Evolutionary conservation across 2,329 filamentous ascomycete species (phyloP), one percentile per base, ranked within the genome.

Genomic region (Venturia effusa): DNA sequence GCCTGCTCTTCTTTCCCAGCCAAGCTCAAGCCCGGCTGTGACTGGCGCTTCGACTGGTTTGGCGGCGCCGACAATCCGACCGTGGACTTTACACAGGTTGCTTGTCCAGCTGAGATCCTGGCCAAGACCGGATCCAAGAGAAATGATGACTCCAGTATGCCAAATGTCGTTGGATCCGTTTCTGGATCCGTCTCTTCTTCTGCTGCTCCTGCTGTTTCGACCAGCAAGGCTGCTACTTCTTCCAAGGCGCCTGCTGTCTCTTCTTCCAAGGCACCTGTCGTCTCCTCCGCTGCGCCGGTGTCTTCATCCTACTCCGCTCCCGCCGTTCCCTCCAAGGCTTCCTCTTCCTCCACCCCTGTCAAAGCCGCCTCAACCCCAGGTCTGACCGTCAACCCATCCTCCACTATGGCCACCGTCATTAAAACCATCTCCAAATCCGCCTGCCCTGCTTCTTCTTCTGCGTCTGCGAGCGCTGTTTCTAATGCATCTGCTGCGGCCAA

Each of bases 21-120:
- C 13, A 32, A 41, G 43, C 76, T 87, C 61, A 80, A 83, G 75
- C 75, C 74, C 11, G 84, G 84, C 10, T 87, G 84, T 74, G 76
- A 80, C 71, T 87, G 84, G 82, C 82, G 84, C 66, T 87, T 86
- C 70, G 82, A 86, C 75, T 87, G 83, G 83, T 85, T 86, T 74
- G 69, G 77, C 67, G 80, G 80, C 66, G 79, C 83, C 60, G 81
- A 85, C 70, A 86, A 85, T 74, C 83, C 83, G 7, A 69, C 69
- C 34, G 80, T 86, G 63, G 76, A 73, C 63, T 86, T 83, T 73
- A 74, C 78, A 72, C 77, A 82, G 72, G 83, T 87, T 15, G 75
- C 79, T 66, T 85, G 83, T 72, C 83, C 82, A 17, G 72, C 76
- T 41, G 79, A 74, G 54, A 68, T 85, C 64, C 80, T 77, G 1